These are phyloP conservation scores for Pseudocercospora macadamiae DNA, from an alignment of 2,329 filamentous ascomycete genomes.

Conservation along the genomic window DNA sequence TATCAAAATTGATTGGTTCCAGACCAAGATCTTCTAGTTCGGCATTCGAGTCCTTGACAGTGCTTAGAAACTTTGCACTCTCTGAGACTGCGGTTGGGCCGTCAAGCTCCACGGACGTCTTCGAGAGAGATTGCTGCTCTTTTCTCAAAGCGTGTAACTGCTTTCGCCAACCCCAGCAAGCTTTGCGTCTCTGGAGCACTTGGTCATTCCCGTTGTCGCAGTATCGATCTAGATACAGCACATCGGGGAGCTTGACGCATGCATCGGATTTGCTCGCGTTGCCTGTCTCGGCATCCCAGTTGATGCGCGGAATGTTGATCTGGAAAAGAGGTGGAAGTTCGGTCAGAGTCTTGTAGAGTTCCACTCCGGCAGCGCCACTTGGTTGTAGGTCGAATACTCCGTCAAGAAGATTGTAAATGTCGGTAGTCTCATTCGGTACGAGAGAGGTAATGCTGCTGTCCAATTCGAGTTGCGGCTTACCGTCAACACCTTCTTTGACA, in stretches of 20 bases:
- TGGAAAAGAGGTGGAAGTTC: constrained; percentile 77
- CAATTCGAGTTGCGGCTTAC: constrained; percentile 20
- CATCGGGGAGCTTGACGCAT: constrained; percentile 76
- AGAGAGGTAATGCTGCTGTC: constrained; percentile 68
- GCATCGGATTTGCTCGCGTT: constrained; percentile 73
- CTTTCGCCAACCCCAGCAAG: constrained; percentile 75
- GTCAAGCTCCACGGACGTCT: constrained; percentile 22
- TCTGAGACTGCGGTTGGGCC: constrained; percentile 34
- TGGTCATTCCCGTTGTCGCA: constrained; percentile 67
- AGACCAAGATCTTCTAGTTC: constrained; percentile 37
- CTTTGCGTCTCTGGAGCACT: constrained; percentile 65
- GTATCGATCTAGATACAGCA: constrained; percentile 85
- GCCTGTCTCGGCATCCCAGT: constrained; percentile 64
- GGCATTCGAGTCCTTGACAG: constrained; percentile 38
- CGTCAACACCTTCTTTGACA: constrained; percentile 24
- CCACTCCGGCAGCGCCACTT: constrained; percentile 59
- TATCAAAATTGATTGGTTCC: constrained; percentile 48
- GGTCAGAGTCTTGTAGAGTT: constrained; percentile 69
- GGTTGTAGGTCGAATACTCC: constrained; percentile 81
- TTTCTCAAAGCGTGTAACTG: constrained; percentile 50
- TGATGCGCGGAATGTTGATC: constrained; percentile 82
- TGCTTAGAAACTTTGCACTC: constrained; percentile 48
- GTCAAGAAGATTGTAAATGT: constrained; percentile 83
- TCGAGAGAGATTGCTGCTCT: constrained; percentile 33
- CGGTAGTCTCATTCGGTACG: constrained; percentile 60